These are phyloP conservation scores for Arxiozyma telluris DNA, from an alignment of 1,139 yeast genomes.

Conservation along the genomic window DNA sequence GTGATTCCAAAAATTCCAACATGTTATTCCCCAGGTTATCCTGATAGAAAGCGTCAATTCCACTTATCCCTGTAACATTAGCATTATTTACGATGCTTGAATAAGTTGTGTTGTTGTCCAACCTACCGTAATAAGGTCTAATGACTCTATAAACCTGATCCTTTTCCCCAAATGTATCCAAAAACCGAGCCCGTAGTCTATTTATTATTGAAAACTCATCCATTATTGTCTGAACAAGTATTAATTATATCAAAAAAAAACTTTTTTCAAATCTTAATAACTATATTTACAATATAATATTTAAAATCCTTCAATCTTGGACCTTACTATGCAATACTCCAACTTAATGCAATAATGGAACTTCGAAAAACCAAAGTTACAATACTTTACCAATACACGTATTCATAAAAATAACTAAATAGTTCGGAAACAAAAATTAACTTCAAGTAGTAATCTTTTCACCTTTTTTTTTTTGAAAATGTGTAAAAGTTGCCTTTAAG, in stretches of 20 bases:
- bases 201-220: constrained; percentile 26
- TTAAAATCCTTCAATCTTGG: not conserved
- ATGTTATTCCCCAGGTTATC: constrained; percentile 20
- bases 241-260: too few relatives aligned
- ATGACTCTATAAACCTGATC: constrained; percentile 27
- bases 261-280: too few relatives aligned
- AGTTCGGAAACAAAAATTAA: too few relatives aligned
- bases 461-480: not conserved
- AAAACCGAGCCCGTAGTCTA: constrained; percentile 26
- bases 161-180: constrained; percentile 24
- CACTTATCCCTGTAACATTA: not conserved
- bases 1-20: constrained; percentile 25
- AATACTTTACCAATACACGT: not conserved
- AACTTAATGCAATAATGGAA: not conserved
- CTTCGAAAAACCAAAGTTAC: too few relatives aligned
- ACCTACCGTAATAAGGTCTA: constrained; percentile 18
- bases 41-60: constrained; percentile 13
- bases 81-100: not conserved
- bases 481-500: not conserved
- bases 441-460: not conserved
- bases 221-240: constrained; percentile 12
- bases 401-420: too few relatives aligned
- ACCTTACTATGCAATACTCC: not conserved
- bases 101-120: not conserved
- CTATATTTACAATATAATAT: not conserved